These are phyloP conservation scores for Fraxinus nigra DNA, from an alignment of 305 asterid genomes.

Conservation along the genomic window DNA sequence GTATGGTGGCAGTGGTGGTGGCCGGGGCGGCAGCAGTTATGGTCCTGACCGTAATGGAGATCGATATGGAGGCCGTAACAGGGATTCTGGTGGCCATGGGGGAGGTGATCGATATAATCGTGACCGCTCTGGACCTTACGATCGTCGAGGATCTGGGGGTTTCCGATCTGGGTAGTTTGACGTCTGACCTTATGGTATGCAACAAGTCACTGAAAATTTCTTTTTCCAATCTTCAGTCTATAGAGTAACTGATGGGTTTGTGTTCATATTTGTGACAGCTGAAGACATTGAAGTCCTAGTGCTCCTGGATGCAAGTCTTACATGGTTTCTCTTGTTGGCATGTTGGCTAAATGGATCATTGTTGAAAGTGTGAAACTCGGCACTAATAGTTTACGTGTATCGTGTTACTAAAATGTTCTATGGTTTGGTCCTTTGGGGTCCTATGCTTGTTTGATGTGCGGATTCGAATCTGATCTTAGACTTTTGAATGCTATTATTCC, in stretches of 20 bases:
- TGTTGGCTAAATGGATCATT: slow-evolving; percentile 35
- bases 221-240: not conserved
- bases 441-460: slow-evolving; percentile 51
- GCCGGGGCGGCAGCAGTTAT: slow-evolving; percentile 32
- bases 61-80: slow-evolving; percentile 53
- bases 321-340: slow-evolving; percentile 28
- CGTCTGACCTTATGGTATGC: not conserved
- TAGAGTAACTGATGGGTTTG: slow-evolving; percentile 9
- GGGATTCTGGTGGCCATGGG: slow-evolving; percentile 53
- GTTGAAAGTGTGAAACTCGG: slow-evolving; percentile 46
- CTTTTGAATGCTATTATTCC: slow-evolving; percentile 60
- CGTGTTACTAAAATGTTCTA: slow-evolving; percentile 55
- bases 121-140: slow-evolving; percentile 85
- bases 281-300: slow-evolving; percentile 37
- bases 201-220: slow-evolving; percentile 4
- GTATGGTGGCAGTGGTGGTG: slow-evolving; percentile 19
- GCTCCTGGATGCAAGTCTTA: slow-evolving; percentile 31
- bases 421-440: slow-evolving; percentile 43
- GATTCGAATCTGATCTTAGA: slow-evolving; percentile 35
- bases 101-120: slow-evolving; percentile 71
- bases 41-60: slow-evolving; percentile 72
- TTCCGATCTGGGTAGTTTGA: slow-evolving; percentile 39
- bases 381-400: slow-evolving; percentile 47
- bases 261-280: slow-evolving; percentile 37
- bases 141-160: slow-evolving; percentile 64